Evolutionary conservation across 805 yeast genomes (phyloP).

Genomic region (Candida nitratophila): DNA sequence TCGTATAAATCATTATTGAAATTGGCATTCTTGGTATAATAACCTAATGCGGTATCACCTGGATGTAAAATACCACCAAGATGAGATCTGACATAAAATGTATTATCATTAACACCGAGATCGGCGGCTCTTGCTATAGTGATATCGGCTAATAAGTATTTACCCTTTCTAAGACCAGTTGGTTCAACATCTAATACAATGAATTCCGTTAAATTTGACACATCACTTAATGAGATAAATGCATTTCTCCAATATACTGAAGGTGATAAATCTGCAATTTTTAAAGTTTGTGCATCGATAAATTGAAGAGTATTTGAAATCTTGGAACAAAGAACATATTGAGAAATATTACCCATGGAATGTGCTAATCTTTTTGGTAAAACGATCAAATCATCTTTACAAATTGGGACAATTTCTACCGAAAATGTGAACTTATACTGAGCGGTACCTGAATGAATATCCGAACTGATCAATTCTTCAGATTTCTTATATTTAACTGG

Average conservation of each 20-base stretch:
- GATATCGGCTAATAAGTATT: conserved; percentile 77
- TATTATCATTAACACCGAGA: conserved; percentile 77
- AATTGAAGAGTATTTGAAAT: conserved; percentile 80
- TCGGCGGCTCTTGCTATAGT: conserved; percentile 88
- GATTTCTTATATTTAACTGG: conserved; percentile 81
- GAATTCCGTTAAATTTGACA: conserved; percentile 73
- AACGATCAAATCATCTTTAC: conserved; percentile 93
- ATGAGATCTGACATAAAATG: conserved; percentile 83
- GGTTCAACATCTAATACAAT: conserved; percentile 92
- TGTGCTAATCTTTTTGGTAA: conserved; percentile 83
- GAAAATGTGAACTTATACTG: conserved; percentile 88
- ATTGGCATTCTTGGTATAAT: conserved; percentile 76
- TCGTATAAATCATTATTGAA: conserved; percentile 88
- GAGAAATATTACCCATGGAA: conserved; percentile 73
- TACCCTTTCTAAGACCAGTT: conserved; percentile 72
- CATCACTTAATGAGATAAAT: conserved; percentile 70
- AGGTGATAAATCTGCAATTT: conserved; percentile 68
- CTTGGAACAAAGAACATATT: conserved; percentile 79
- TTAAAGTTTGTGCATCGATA: conserved; percentile 76
- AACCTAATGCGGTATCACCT: conserved; percentile 93
- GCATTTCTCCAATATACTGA: conserved; percentile 75
- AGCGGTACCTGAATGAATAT: conserved; percentile 85
- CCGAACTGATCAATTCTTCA: conserved; percentile 85
- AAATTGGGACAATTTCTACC: conserved; percentile 90
- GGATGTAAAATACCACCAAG: conserved; percentile 93